Percentiles rank a stretch among this genome's conserved stretches.
Conservation (phyloP, 2,329 filamentous ascomycete species). For the Pestalotiopsis sp. region DNA sequence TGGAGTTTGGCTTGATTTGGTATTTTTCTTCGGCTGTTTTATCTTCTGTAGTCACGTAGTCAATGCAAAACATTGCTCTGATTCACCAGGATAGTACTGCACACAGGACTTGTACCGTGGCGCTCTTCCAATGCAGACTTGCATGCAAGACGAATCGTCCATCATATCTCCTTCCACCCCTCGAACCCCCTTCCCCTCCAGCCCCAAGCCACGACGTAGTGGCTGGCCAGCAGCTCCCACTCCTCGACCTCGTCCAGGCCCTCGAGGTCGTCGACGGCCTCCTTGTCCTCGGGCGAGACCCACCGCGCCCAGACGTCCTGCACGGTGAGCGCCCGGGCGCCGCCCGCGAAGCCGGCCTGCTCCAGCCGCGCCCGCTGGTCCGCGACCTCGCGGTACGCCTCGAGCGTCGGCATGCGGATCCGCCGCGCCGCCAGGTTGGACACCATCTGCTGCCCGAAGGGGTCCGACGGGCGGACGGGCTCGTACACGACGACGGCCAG, state of each 20-base stretch:
- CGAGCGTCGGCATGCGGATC: conserved; percentile 82
- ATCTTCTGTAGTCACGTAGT: neutral
- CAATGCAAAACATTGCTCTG: neutral
- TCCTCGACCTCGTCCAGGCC: conserved; percentile 96
- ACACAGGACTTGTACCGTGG: too few relatives aligned
- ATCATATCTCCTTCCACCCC: neutral
- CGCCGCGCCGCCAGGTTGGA: conserved; percentile 80
- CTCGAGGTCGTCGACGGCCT: conserved; percentile 76
- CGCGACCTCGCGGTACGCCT: conserved; percentile 65
- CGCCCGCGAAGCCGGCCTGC: conserved; percentile 61
- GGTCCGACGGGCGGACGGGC: conserved; percentile 77
- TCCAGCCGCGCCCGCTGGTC: conserved; percentile 69
- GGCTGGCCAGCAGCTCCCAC: conserved; percentile 80
- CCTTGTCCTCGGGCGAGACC: conserved; percentile 70
- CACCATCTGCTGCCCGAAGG: conserved; percentile 91
- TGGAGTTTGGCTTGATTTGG: neutral
- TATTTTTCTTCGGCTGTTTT: neutral
- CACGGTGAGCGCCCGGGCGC: conserved; percentile 43
- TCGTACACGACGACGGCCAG: conserved; percentile 79
- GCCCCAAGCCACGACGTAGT: conserved; percentile 91
- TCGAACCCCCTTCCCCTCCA: conserved; percentile 59
- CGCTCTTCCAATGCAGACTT: neutral
- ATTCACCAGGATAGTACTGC: neutral
- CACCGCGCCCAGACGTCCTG: conserved; percentile 73
- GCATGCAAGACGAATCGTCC: neutral